Percentiles rank a stretch among this genome's conserved stretches.
Evolutionary conservation across 192 early-diverging fungal species (phyloP).

Genomic region (Backusella liffmaniae): DNA sequence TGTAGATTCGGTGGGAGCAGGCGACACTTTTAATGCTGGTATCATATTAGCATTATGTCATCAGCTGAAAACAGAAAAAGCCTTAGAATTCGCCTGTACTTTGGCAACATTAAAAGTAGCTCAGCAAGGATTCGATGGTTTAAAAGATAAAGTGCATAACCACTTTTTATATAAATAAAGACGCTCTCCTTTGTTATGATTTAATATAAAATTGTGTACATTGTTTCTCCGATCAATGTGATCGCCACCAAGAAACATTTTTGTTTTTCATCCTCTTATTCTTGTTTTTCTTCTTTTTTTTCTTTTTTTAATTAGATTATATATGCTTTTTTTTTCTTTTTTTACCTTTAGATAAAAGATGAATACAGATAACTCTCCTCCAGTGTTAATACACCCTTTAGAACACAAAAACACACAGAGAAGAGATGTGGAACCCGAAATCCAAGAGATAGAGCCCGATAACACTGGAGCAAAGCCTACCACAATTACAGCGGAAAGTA

Average conservation of each 20-base stretch:
- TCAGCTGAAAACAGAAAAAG: conserved; percentile 19
- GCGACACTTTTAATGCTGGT: conserved; percentile 57
- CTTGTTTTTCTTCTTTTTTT: background rate
- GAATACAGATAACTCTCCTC: background rate
- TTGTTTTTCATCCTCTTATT: background rate
- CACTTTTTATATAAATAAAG: background rate
- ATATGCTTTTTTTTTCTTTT: background rate
- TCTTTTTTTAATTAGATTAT: background rate
- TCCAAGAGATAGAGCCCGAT: background rate
- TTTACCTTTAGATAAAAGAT: background rate
- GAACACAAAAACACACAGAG: background rate
- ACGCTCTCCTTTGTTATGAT: background rate
- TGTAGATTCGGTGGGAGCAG: conserved; percentile 58
- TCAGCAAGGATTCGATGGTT: conserved; percentile 44
- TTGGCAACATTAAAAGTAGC: conserved; percentile 48
- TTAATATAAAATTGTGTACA: background rate
- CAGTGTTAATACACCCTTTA: background rate
- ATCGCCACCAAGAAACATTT: background rate
- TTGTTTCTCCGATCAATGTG: conserved; percentile 10
- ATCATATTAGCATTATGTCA: conserved; percentile 42
- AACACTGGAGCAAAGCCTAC: background rate
- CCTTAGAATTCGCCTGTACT: conserved; percentile 44
- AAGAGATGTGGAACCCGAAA: background rate
- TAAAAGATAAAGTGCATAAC: background rate
- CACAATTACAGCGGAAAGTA: background rate